phyloP scores from a whole-genome alignment of 164 flowering plant genomes.

The Piper longum region DNA sequence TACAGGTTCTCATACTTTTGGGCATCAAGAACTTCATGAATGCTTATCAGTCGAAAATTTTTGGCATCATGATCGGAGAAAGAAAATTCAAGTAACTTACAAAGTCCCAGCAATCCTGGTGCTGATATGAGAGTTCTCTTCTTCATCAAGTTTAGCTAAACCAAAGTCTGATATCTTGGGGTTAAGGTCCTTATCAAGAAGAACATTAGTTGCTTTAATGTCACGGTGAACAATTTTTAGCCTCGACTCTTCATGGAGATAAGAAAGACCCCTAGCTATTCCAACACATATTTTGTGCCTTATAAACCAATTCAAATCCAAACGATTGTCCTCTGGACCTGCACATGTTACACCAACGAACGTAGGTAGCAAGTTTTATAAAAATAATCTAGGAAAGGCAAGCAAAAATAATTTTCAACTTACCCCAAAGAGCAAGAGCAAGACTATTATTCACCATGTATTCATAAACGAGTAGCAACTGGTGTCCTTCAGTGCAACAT shows the following conservation, averaged over 20 bases:
- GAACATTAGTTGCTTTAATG: conserved; percentile 30
- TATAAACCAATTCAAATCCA: conserved; percentile 31
- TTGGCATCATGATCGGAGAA: no score
- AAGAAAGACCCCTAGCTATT: conserved; percentile 39
- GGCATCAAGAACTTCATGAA: neutral
- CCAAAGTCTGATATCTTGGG: conserved; percentile 46
- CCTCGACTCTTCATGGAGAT: conserved; percentile 40
- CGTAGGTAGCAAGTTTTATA: neutral
- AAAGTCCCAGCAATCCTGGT: conserved; percentile 43
- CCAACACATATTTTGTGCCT: conserved; percentile 30
- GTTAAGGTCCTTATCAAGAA: conserved; percentile 25
- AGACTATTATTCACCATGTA: conserved; percentile 52
- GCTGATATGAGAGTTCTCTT: conserved; percentile 37
- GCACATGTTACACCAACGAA: neutral
- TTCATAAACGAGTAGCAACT: conserved; percentile 40
- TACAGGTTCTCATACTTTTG: no score
- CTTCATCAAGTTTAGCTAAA: conserved; percentile 36
- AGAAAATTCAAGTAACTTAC: conserved; percentile 13
- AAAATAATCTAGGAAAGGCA: neutral
- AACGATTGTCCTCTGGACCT: conserved; percentile 14
- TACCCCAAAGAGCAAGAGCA: conserved; percentile 42
- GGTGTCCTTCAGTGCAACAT: conserved; percentile 10
- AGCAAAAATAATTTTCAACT: neutral
- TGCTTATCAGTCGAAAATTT: neutral
- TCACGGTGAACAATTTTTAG: conserved; percentile 39